Percentiles rank a stretch among this genome's conserved stretches.
These are phyloP conservation scores for Cercospora sp. DNA, from an alignment of 2,329 filamentous ascomycete genomes.

Conservation along the genomic window DNA sequence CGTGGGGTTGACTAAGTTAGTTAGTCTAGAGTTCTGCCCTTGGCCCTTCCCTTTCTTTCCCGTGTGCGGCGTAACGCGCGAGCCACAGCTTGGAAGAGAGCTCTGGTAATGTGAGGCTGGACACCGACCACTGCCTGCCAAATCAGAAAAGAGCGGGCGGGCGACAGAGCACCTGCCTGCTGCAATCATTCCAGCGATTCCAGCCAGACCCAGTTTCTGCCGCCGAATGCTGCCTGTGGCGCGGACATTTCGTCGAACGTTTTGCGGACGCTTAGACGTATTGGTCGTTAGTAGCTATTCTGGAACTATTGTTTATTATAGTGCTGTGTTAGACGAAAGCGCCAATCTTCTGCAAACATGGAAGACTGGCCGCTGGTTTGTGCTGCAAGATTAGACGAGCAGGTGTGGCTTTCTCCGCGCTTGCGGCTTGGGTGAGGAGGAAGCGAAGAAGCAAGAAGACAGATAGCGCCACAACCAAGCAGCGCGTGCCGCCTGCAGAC, in stretches of 20 bases:
- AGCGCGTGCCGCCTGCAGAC: not conserved
- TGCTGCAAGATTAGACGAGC: slow-evolving; percentile 20
- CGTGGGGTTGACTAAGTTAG: not conserved
- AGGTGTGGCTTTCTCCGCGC: not conserved
- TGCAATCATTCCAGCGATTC: not conserved
- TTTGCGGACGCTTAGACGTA: not conserved
- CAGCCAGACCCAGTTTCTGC: not conserved
- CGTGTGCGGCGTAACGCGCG: not conserved
- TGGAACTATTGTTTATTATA: slow-evolving; percentile 3
- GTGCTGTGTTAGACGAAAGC: not conserved
- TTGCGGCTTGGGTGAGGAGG: not conserved
- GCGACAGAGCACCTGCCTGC: not conserved
- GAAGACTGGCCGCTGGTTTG: not conserved
- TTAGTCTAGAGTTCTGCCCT: not conserved
- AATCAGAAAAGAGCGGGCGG: not conserved
- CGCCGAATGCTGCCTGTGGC: slow-evolving; percentile 4
- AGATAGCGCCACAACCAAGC: slow-evolving; percentile 14
- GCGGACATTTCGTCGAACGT: not conserved
- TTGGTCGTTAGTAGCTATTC: slow-evolving; percentile 1
- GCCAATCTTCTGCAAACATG: not conserved
- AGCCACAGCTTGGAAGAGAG: not conserved
- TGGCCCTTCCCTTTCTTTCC: not conserved
- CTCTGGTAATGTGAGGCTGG: slow-evolving; percentile 11
- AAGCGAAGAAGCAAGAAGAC: not conserved
- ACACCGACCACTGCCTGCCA: not conserved